These are phyloP conservation scores for Tetracladium marchalianum DNA, from an alignment of 495 filamentous ascomycete species.

Conservation along the genomic window DNA sequence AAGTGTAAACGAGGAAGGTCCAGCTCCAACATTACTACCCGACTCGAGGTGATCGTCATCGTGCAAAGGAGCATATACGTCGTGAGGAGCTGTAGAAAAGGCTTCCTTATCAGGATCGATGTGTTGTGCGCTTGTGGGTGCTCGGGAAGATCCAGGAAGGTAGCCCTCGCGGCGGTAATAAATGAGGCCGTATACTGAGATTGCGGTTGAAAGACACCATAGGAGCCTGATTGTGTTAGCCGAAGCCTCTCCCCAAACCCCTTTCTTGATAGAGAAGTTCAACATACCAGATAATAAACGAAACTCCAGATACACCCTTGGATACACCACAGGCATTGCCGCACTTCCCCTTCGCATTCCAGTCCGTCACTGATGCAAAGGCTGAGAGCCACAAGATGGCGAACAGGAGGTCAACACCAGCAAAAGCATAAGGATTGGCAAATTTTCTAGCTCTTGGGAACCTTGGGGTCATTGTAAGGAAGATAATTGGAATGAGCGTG, in stretches of 20 bases:
- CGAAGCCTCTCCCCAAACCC: slow-evolving; percentile 6
- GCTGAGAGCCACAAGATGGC: slow-evolving; percentile 76
- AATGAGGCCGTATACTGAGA: slow-evolving; percentile 69
- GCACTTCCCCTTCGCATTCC: slow-evolving; percentile 39
- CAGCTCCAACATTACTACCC: neutral
- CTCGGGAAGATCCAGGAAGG: slow-evolving; percentile 54
- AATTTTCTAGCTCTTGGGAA: slow-evolving; percentile 73
- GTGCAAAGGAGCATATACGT: slow-evolving; percentile 34
- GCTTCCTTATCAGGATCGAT: slow-evolving; percentile 50
- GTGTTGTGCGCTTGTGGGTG: slow-evolving; percentile 38
- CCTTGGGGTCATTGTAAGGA: slow-evolving; percentile 71
- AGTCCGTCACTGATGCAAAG: slow-evolving; percentile 68
- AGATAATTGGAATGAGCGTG: slow-evolving; percentile 71
- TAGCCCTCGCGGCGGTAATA: slow-evolving; percentile 71
- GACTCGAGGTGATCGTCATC: slow-evolving; percentile 16
- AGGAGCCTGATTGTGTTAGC: slow-evolving; percentile 45
- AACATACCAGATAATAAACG: slow-evolving; percentile 71
- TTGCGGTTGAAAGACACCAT: slow-evolving; percentile 58
- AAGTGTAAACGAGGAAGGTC: neutral
- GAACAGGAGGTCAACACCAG: slow-evolving; percentile 62
- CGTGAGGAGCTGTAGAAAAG: slow-evolving; percentile 41
- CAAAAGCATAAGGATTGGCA: slow-evolving; percentile 75
- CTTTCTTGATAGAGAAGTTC: neutral
- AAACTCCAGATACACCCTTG: slow-evolving; percentile 68
- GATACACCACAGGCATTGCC: slow-evolving; percentile 56